Percentiles rank a stretch among this genome's conserved stretches.
phyloP scores from a whole-genome alignment of 495 filamentous ascomycete genomes.

The Aspergillus panamensis region DNA sequence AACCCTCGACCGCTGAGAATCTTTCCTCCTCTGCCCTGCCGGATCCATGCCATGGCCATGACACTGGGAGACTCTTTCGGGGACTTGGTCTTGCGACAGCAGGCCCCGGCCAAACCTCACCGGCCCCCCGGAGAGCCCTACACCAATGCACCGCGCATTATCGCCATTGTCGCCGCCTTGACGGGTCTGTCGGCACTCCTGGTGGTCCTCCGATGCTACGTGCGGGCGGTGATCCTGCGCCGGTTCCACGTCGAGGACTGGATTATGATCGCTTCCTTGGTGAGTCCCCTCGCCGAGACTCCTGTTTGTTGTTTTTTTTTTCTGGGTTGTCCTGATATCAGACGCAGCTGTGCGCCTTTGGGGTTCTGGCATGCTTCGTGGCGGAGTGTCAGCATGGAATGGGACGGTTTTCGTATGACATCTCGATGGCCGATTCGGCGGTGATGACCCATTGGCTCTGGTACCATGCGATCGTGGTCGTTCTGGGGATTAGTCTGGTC shows the following conservation, averaged over 20 bases:
- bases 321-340: not conserved
- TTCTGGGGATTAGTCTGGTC: slow-evolving; percentile 37
- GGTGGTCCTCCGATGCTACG: slow-evolving; percentile 21
- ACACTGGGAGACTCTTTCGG: not conserved
- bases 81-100: not conserved
- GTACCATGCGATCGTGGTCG: slow-evolving; percentile 21
- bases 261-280: slow-evolving; percentile 15
- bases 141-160: slow-evolving; percentile 29
- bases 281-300: slow-evolving; percentile 7
- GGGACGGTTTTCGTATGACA: slow-evolving; percentile 12
- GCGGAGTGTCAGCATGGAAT: slow-evolving; percentile 21
- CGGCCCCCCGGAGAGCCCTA: not conserved
- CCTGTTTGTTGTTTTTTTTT: not conserved
- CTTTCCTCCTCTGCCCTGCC: not conserved
- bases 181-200: slow-evolving; percentile 17
- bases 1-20: not conserved
- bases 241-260: slow-evolving; percentile 20
- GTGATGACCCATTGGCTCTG: slow-evolving; percentile 12
- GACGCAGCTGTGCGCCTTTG: slow-evolving; percentile 16
- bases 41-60: not conserved
- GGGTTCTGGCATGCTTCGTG: slow-evolving; percentile 21
- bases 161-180: slow-evolving; percentile 19
- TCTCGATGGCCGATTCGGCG: slow-evolving; percentile 2
- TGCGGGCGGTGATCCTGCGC: slow-evolving; percentile 17
- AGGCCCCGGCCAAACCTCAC: not conserved